These are phyloP conservation scores for Podaxis mareebaensis DNA, from an alignment of 768 basidiomycete genomes.

Conservation along the genomic window DNA sequence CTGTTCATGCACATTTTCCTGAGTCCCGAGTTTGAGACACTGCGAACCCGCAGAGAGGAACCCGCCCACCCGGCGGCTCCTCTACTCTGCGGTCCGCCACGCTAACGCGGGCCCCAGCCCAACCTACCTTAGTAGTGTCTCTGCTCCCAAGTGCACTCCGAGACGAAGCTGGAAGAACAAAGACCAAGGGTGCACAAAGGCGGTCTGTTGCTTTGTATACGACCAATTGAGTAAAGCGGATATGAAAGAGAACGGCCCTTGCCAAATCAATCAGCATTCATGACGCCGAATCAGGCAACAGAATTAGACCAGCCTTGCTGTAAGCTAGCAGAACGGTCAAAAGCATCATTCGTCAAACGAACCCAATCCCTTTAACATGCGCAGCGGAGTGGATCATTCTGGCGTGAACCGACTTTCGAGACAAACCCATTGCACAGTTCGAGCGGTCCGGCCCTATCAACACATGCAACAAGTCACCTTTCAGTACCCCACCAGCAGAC, in stretches of 20 bases:
- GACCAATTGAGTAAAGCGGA: not conserved
- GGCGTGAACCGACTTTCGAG: not conserved
- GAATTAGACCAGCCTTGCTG: not conserved
- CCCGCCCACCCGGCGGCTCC: no score
- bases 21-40: no score
- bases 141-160: no score
- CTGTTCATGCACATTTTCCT: no score
- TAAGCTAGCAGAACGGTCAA: not conserved
- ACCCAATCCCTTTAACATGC: not conserved
- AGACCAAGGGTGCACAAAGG: not conserved
- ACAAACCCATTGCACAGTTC: not conserved
- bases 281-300: not conserved
- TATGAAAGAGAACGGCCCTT: slow-evolving; percentile 4
- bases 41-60: no score
- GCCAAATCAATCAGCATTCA: not conserved
- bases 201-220: not conserved
- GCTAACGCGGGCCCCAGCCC: no score
- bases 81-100: no score
- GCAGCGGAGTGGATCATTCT: not conserved
- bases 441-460: not conserved
- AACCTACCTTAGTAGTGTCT: no score
- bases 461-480: not conserved
- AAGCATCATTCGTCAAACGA: not conserved
- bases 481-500: no score
- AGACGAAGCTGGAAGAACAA: not conserved